Conservation (phyloP, 2,329 filamentous ascomycete species). For the Aspergillus neotritici region DNA sequence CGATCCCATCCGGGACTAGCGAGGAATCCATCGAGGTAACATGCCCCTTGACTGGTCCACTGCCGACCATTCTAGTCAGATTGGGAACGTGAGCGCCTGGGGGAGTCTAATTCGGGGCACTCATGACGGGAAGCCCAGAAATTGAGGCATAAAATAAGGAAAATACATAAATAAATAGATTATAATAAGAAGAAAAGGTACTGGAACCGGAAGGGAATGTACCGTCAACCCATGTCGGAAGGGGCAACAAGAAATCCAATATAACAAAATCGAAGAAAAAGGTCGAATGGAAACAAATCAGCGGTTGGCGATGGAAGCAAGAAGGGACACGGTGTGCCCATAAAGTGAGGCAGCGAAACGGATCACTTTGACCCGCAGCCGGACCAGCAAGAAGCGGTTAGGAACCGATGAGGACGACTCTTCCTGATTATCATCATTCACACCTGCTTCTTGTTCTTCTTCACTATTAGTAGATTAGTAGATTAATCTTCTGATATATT, state of each 20-base stretch:
- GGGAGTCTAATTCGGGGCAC: no score
- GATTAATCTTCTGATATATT: no score
- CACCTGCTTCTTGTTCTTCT: no score
- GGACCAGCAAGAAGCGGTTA: constrained; percentile 15
- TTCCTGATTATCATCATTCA: no score
- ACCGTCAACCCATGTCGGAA: neutral
- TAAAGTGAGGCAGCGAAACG: constrained; percentile 38
- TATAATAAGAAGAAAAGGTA: neutral
- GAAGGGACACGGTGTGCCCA: constrained; percentile 9
- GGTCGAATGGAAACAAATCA: constrained; percentile 2
- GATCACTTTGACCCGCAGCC: constrained; percentile 22
- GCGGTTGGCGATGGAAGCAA: constrained; percentile 6
- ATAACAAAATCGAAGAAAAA: neutral
- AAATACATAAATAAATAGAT: neutral
- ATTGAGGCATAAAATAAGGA: neutral
- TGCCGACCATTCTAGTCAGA: no score
- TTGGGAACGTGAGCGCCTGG: no score
- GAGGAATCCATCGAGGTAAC: no score
- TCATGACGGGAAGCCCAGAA: no score
- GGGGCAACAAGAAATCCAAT: neutral
- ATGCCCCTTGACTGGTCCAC: no score
- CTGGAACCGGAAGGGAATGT: neutral
- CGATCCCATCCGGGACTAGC: no score
- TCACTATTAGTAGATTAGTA: no score
- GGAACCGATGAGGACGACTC: no score